Base-by-base conservation (phyloP, 2,329 filamentous ascomycete species). In the Neonectria faginata region DNA sequence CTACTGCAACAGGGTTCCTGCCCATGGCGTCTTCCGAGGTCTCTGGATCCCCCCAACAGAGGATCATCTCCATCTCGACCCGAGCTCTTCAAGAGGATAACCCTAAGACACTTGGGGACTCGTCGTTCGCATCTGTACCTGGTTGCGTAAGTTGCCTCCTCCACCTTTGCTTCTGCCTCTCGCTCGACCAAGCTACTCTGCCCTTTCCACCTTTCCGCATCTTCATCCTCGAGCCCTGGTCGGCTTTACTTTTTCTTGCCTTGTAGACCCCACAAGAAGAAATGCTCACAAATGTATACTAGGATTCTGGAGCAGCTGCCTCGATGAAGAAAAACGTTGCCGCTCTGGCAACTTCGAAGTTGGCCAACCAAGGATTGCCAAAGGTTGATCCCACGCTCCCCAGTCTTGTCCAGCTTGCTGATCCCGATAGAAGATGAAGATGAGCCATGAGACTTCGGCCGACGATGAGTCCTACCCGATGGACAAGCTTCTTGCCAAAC, bases 401-500 rank as follows among this genome's bases (percentile, higher is more conserved):
- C n/a, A 39, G 36, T 27, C 36, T 31, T 20, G 51, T 59, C 22
- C 47, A 48, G 63, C 66, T 76, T 68, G 58, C 67, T 74, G 47
- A 74, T 59, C 64, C 60, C 75, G 72, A 74, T 76, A 83, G 80
- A 84, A 82, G 79, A 79, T 81, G 70, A 82, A 86, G 80, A 76
- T 80, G 55, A 82, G 74, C 65, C 82, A 84, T 70, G 83, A 86
- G 36, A 48, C 73, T 3, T 70, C 76, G 10, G 74, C 73, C 6
- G 66, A 76, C 11, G 67, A 74, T 51, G 83, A 85, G 44, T 68
- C 79, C 31, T 85, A 83, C 60, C 83, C 85, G 9, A 88, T 94
- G 83, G 92, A 96, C 72, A 89, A 89, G 64, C 86, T 94, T 56
- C 82, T 94, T 68, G 88, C 90, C 60, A 91, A 90, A 75, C 84